A percentile compares a stretch with the other conserved stretches of the same genome.
These are phyloP conservation scores for Rickenella mellea DNA, from an alignment of 768 basidiomycete species.

Conservation along the genomic window DNA sequence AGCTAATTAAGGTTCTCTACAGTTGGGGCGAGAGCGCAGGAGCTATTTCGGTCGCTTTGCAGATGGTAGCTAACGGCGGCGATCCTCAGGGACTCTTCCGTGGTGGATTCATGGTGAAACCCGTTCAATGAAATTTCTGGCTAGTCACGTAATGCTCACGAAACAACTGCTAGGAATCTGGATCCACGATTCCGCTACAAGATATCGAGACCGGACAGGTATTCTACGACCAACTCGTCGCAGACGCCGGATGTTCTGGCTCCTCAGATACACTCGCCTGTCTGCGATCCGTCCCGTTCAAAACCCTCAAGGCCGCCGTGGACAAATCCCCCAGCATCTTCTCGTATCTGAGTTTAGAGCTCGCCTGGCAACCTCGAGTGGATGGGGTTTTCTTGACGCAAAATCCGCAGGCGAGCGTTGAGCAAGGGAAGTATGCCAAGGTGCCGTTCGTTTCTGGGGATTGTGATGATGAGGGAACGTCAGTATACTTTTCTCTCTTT, in stretches of 20 bases:
- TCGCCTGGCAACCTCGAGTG: slow-evolving; percentile 16
- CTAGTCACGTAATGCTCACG: background rate
- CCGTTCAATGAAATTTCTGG: background rate
- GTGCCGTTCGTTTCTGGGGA: slow-evolving; percentile 9
- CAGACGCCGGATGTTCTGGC: slow-evolving; percentile 4
- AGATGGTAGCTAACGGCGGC: slow-evolving; percentile 13
- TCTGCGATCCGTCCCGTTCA: slow-evolving; percentile 5
- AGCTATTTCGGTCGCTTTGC: slow-evolving; percentile 9
- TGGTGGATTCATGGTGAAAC: slow-evolving; percentile 9
- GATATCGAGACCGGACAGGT: slow-evolving; percentile 6
- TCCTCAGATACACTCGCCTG: slow-evolving; percentile 7
- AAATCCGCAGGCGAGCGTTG: slow-evolving; percentile 12
- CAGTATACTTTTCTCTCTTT: background rate
- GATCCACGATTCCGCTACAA: slow-evolving; percentile 4
- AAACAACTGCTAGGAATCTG: slow-evolving; percentile 11
- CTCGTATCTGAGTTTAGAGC: slow-evolving; percentile 5
- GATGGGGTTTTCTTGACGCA: slow-evolving; percentile 16
- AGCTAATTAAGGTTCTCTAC: background rate
- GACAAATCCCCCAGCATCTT: slow-evolving; percentile 3
- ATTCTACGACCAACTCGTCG: slow-evolving; percentile 9
- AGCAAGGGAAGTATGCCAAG: slow-evolving; percentile 11
- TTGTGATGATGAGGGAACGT: slow-evolving; percentile 18
- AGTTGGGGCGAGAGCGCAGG: slow-evolving; percentile 17
- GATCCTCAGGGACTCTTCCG: slow-evolving; percentile 12
- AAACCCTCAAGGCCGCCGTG: slow-evolving; percentile 5